Evolutionary conservation across 768 basidiomycete species (phyloP), one percentile per base, ranked within the genome.

Genomic region (Rhodotorula babjevae): DNA sequence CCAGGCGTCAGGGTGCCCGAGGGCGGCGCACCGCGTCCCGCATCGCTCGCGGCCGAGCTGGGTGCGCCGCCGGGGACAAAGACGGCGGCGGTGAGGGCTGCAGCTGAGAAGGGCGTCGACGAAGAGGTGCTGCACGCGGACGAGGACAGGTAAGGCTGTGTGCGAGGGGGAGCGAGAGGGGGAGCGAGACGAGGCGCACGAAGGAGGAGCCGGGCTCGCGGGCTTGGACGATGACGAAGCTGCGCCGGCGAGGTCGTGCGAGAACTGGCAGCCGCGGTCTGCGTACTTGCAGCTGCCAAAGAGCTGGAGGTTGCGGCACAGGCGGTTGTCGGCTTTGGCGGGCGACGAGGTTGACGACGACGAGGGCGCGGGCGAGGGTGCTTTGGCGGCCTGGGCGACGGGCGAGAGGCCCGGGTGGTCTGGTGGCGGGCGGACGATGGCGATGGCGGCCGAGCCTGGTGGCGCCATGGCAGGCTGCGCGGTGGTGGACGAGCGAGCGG

Each of bases 211-310:
- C n/a, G 68, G 68, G 58, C 63, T 60, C 4, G 70, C 55, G 9
- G 70, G 70, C 19, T 65, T 44, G n/a, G 61, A 56, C 9, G 33
- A 56, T 10, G 42, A 46, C 44, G 44, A 46, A 11, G 6, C 14
- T 7, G 19, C 10, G 79, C 84, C 69, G 79, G 90, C 89, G 77
- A 87, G 84, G 61, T 91, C 91, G 80, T 93, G 92, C 77, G 87
- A 87, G 80, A 90, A 93, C 62, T 85, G 83, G 82, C 92, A 94
- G 70, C 90, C 90, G 82, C 90, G 90, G 78, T 90, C 89, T 82
- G 93, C 87, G 76, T 85, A 92, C 83, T 90, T 89, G 83, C 92
- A 94, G 68, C 85, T 88, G 55, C 92, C 93, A 67, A 66, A 73
- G 49, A 74, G 72, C 23, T 65, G 49, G 58, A 73, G 55, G 64